These are phyloP conservation scores for Clarkia xantiana DNA, from an alignment of 345 rosid species.

Conservation along the genomic window DNA sequence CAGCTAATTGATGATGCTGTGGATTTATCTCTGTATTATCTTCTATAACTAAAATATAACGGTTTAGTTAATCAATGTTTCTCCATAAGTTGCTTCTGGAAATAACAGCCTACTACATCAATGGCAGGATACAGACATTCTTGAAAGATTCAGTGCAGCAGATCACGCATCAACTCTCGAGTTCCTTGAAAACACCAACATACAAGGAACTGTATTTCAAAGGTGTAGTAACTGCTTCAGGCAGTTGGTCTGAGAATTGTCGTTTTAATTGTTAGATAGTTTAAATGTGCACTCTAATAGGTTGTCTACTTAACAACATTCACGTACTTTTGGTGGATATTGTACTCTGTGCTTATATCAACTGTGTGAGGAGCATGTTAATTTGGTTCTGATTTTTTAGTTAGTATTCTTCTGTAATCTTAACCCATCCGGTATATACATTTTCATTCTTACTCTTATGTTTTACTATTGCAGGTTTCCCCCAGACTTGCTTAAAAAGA, in stretches of 20 bases:
- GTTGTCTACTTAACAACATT: too few relatives aligned
- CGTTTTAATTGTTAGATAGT: too few relatives aligned
- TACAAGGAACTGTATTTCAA: slow-evolving; percentile 70
- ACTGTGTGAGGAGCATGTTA: too few relatives aligned
- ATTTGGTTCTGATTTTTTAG: too few relatives aligned
- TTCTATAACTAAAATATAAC: too few relatives aligned
- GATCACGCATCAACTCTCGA: slow-evolving; percentile 77
- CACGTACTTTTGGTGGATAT: too few relatives aligned
- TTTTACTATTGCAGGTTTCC: slow-evolving; percentile 38
- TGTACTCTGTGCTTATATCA: too few relatives aligned
- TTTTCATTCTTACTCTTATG: neutral
- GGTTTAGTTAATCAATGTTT: neutral
- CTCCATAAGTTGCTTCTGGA: neutral
- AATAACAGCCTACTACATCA: neutral
- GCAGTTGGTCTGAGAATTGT: neutral
- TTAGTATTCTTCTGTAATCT: too few relatives aligned
- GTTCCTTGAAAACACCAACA: slow-evolving; percentile 31
- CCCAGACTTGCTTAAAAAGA: slow-evolving; percentile 42
- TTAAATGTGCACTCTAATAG: too few relatives aligned
- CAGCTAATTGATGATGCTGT: neutral
- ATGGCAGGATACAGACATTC: slow-evolving; percentile 58
- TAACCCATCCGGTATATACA: too few relatives aligned
- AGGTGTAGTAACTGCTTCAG: slow-evolving; percentile 26
- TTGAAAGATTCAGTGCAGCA: slow-evolving; percentile 47
- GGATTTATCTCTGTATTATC: neutral